Conservation (phyloP, 208 protist genomes). For the Trypanosoma avium region DNA sequence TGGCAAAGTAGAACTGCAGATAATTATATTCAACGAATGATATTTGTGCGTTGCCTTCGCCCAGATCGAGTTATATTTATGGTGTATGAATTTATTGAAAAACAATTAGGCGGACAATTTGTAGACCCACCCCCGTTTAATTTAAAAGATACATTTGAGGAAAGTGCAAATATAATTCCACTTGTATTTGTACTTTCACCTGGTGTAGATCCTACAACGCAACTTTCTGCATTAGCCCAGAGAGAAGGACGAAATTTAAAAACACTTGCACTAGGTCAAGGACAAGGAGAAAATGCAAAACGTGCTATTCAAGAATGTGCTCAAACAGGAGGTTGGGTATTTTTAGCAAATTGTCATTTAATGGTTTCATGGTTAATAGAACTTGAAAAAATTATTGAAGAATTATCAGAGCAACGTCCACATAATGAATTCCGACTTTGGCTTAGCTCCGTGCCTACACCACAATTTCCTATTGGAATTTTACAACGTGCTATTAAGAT, state of each 20-base stretch:
- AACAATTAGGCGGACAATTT: conserved; percentile 94
- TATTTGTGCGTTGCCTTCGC: conserved; percentile 97
- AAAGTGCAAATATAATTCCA: conserved; percentile 92
- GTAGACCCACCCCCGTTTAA: conserved; percentile 97
- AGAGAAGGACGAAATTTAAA: conserved; percentile 82
- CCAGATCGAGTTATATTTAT: conserved; percentile 97
- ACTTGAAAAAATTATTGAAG: conserved; percentile 97
- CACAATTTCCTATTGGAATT: conserved; percentile 96
- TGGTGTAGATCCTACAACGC: conserved; percentile 96
- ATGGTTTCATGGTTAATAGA: conserved; percentile 96
- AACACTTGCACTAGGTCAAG: conserved; percentile 96
- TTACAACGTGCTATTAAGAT: conserved; percentile 97
- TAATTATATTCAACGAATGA: conserved; percentile 96
- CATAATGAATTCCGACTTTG: conserved; percentile 98
- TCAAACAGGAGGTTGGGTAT: conserved; percentile 96
- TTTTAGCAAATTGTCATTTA: conserved; percentile 98
- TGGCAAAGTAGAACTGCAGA: conserved; percentile 87
- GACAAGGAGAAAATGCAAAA: conserved; percentile 95
- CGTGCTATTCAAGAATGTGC: conserved; percentile 92
- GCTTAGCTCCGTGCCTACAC: conserved; percentile 97
- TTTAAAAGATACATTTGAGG: conserved; percentile 93
- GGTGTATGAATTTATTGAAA: conserved; percentile 95
- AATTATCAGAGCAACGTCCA: conserved; percentile 82
- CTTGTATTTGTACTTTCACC: conserved; percentile 98
- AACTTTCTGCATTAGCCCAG: conserved; percentile 91